Evolutionary conservation across 768 basidiomycete genomes (phyloP).

Genomic region (Panellus pusillus): DNA sequence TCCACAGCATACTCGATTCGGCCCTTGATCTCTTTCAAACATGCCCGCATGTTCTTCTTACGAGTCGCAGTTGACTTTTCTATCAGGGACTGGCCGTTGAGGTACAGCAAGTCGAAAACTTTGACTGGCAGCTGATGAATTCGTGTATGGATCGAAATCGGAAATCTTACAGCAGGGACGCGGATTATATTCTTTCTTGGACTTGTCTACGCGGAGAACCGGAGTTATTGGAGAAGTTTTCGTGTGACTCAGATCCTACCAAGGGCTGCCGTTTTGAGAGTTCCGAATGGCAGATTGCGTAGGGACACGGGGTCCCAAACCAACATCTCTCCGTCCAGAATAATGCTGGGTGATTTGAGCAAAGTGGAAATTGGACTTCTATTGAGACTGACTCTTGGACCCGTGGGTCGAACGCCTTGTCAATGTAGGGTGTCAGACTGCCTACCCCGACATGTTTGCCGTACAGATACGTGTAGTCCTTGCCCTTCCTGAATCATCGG

Average conservation of each 20-base stretch:
- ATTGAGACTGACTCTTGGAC: constrained; percentile 71
- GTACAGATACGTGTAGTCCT: constrained; percentile 89
- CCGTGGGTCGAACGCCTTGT: constrained; percentile 68
- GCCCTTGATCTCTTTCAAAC: constrained; percentile 69
- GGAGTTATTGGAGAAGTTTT: neutral
- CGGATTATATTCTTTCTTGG: constrained; percentile 68
- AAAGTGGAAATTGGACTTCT: neutral
- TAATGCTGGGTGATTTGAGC: constrained; percentile 48
- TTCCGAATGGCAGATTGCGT: constrained; percentile 89
- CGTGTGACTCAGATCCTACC: constrained; percentile 43
- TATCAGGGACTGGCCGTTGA: constrained; percentile 81
- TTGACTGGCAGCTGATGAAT: constrained; percentile 63
- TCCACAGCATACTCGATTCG: constrained; percentile 79
- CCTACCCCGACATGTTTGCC: constrained; percentile 82
- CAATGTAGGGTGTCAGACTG: constrained; percentile 86
- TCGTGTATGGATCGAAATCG: neutral
- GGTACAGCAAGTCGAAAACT: constrained; percentile 89
- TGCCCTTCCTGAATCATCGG: constrained; percentile 65
- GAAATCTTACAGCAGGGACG: constrained; percentile 83
- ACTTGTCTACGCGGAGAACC: constrained; percentile 52
- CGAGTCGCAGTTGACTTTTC: constrained; percentile 71
- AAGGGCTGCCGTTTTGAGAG: constrained; percentile 87
- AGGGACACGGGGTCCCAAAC: constrained; percentile 94
- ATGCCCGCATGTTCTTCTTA: constrained; percentile 72
- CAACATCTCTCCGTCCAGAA: constrained; percentile 97